Conservation (phyloP, 2,329 filamentous ascomycete genomes). For the Sclerotinia nivalis region DNA sequence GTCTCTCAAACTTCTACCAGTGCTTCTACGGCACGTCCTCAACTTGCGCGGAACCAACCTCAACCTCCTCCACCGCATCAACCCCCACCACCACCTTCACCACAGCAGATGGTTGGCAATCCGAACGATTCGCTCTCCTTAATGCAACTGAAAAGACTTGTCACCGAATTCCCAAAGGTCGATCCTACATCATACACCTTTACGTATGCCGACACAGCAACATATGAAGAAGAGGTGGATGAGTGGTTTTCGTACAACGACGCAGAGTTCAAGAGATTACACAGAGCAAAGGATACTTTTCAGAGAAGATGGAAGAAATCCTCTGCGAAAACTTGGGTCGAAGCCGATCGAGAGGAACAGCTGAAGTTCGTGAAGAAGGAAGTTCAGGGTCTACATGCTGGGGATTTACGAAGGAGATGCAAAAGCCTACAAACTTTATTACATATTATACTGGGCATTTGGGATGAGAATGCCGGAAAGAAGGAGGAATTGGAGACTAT, state of each 20-base stretch:
- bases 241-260: conserved; percentile 97
- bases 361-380: conserved; percentile 58
- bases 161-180: conserved; percentile 69
- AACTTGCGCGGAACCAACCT: conserved; percentile 44
- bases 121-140: conserved; percentile 71
- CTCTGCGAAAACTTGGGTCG: conserved; percentile 62
- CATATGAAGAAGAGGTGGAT: conserved; percentile 84
- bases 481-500: conserved; percentile 38
- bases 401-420: conserved; percentile 51
- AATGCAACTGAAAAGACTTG: conserved; percentile 69
- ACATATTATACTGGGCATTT: conserved; percentile 67
- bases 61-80: conserved; percentile 43
- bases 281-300: conserved; percentile 74
- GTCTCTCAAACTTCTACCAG: conserved; percentile 29
- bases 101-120: conserved; percentile 39
- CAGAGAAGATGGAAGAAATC: conserved; percentile 69
- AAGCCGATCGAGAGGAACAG: conserved; percentile 58
- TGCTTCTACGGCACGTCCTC: conserved; percentile 37
- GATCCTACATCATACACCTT: conserved; percentile 84
- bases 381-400: conserved; percentile 48
- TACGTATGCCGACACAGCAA: conserved; percentile 69
- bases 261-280: conserved; percentile 78
- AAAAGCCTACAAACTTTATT: conserved; percentile 58
- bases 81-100: conserved; percentile 39
- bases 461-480: conserved; percentile 65